Evolutionary conservation across 139 green algal genomes (phyloP), one percentile per base, ranked within the genome.

Genomic region (Zygnema circumcarinatum): DNA sequence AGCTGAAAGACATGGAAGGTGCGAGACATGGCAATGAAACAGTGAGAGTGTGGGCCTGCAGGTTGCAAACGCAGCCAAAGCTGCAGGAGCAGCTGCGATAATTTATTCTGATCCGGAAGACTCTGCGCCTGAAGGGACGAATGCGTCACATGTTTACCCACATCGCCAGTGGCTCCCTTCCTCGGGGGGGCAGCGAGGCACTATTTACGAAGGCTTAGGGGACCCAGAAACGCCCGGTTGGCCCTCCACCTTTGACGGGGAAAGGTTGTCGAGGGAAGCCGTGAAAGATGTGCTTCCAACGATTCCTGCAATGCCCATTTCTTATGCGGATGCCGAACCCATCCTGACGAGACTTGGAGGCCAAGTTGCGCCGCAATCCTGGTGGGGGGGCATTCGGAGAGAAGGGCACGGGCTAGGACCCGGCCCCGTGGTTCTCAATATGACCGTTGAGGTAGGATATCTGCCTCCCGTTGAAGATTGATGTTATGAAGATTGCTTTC

Each of bases 51-150:
- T n/a, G n/a, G n/a, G n/a, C n/a, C n/a, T 20, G 69, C 85, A 90
- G 85, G 85, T 90, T 16, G 1, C 39, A 3, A 90, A 90, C 53
- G 38, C 85, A 53, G 85, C 75, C 25, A 21, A 76, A 16, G 31
- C 25, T 33, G 85, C 68, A 11, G 85, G 67, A 25, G 41, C 25
- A 7, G 85, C n/a, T 38, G 75, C 38, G 33, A 67, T 90, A 0
- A 87, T 90, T 25, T 90, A 81, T 42, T 90, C 85, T 0, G 85
- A 90, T 68, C 85, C 85, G 2, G 41, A 69, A 25, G 76, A 90
- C 21, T 79, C 78, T 1, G 76, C 11, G 1, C 21, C 29, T 42
- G 33, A 86, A 1, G 75, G 38, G 16, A 89, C 84, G 21, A 33
- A 72, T 1, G n/a, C 54, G 21, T 31, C 35, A n/a, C n/a, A 29